phyloP scores from a whole-genome alignment of 2,329 filamentous ascomycete genomes.

The Aureobasidium leucospermi region DNA sequence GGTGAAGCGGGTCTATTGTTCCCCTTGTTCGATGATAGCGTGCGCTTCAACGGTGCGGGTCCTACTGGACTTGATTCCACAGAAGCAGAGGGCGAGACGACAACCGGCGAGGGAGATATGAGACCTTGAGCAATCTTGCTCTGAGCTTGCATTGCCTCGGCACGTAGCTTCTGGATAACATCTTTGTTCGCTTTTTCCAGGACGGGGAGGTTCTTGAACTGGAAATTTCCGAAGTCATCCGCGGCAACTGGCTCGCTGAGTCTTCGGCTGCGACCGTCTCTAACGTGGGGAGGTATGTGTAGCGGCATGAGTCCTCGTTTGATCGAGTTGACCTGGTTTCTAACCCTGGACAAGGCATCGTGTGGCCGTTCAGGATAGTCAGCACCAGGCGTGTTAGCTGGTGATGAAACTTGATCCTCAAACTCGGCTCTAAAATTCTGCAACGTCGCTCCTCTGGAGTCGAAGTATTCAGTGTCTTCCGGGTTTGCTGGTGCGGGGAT shows the following conservation, averaged over 20 bases:
- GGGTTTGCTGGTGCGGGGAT: slow-evolving; percentile 87
- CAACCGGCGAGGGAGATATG: slow-evolving; percentile 28
- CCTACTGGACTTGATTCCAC: slow-evolving; percentile 81
- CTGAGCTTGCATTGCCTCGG: slow-evolving; percentile 73
- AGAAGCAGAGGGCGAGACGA: slow-evolving; percentile 52
- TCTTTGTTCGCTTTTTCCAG: slow-evolving; percentile 98
- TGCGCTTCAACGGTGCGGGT: slow-evolving; percentile 71
- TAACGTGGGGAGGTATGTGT: slow-evolving; percentile 92
- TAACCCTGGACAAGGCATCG: slow-evolving; percentile 83
- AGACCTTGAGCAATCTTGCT: slow-evolving; percentile 40
- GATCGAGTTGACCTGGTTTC: slow-evolving; percentile 74
- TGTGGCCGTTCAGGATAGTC: slow-evolving; percentile 88
- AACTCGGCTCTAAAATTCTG: slow-evolving; percentile 91
- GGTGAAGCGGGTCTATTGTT: slow-evolving; percentile 77
- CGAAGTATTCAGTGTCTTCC: slow-evolving; percentile 97
- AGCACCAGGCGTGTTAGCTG: slow-evolving; percentile 58
- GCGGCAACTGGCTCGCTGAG: slow-evolving; percentile 81
- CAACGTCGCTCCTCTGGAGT: slow-evolving; percentile 80
- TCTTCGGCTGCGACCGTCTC: slow-evolving; percentile 78
- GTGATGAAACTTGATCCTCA: slow-evolving; percentile 76
- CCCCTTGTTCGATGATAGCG: slow-evolving; percentile 73
- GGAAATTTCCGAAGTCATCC: slow-evolving; percentile 94
- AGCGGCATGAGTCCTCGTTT: slow-evolving; percentile 92
- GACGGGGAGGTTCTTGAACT: slow-evolving; percentile 94
- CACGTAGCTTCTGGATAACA: slow-evolving; percentile 89